Conservation (phyloP, 768 basidiomycete genomes). For the Lentinus brumalis region DNA sequence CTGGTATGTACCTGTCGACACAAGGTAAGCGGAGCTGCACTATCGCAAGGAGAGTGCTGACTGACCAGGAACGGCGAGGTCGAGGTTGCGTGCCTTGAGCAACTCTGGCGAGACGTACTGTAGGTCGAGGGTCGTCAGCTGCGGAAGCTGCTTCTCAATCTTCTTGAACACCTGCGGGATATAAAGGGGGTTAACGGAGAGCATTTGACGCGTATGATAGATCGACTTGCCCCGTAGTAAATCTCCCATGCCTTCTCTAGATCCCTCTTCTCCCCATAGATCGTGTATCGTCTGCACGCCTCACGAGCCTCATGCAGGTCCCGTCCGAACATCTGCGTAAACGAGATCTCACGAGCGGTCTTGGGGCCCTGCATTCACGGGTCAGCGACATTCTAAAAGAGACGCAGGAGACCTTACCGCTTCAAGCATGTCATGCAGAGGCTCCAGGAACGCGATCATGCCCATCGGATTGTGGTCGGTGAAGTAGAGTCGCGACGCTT, state of each 20-base stretch:
- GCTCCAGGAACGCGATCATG: conserved; percentile 93
- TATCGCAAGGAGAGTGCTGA: background rate
- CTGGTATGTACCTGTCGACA: conserved; percentile 79
- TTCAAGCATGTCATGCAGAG: conserved; percentile 91
- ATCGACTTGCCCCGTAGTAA: conserved; percentile 77
- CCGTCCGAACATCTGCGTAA: conserved; percentile 89
- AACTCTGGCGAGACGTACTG: conserved; percentile 97
- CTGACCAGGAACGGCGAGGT: conserved; percentile 93
- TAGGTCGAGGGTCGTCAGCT: conserved; percentile 86
- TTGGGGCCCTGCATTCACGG: conserved; percentile 72
- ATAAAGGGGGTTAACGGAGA: background rate
- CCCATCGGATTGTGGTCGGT: conserved; percentile 96
- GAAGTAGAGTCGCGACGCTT: conserved; percentile 95
- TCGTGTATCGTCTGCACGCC: conserved; percentile 83
- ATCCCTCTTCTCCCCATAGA: conserved; percentile 84
- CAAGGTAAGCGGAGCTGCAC: background rate
- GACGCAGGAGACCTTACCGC: conserved; percentile 43
- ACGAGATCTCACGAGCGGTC: conserved; percentile 93
- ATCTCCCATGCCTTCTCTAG: conserved; percentile 99
- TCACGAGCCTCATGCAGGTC: conserved; percentile 92
- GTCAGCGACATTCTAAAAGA: background rate
- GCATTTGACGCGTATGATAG: background rate
- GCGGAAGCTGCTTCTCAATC: conserved; percentile 91
- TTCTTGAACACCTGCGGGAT: conserved; percentile 84
- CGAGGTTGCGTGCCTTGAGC: conserved; percentile 84